A percentile compares a stretch with the other conserved stretches of the same genome.
Conservation (phyloP, 139 green algal genomes). For the Chlorokybus atmophyticus region DNA sequence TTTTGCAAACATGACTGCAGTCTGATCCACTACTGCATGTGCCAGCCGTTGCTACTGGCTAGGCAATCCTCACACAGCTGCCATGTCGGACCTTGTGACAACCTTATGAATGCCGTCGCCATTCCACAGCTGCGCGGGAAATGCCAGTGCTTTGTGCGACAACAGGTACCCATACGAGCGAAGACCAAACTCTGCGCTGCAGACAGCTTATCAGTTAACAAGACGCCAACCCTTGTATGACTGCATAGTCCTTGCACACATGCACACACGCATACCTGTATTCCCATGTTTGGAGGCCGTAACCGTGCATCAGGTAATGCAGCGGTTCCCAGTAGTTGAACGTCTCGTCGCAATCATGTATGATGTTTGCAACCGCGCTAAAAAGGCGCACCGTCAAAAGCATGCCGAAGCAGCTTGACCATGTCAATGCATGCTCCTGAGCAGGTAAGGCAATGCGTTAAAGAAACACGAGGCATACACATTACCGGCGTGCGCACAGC, state of each 20-base stretch:
- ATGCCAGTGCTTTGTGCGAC: slow-evolving; percentile 39
- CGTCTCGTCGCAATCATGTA: slow-evolving; percentile 81
- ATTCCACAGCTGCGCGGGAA: slow-evolving; percentile 23
- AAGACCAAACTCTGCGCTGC: slow-evolving; percentile 53
- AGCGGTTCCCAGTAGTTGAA: slow-evolving; percentile 88
- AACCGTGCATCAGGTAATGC: slow-evolving; percentile 62
- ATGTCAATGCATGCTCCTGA: too few species aligned
- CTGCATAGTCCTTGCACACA: slow-evolving; percentile 6
- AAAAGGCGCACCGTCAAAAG: slow-evolving; percentile 1
- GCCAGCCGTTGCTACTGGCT: too few species aligned
- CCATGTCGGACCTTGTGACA: too few species aligned
- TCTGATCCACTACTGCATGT: too few species aligned
- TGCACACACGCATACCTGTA: slow-evolving; percentile 59
- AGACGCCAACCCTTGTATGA: not conserved
- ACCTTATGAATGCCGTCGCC: slow-evolving; percentile 17
- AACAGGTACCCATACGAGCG: slow-evolving; percentile 70
- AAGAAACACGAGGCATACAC: too few species aligned
- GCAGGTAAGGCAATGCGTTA: too few species aligned
- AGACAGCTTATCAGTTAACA: not conserved
- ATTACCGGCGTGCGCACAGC: too few species aligned
- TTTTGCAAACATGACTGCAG: too few species aligned
- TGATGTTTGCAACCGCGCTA: slow-evolving; percentile 46
- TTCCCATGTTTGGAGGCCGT: slow-evolving; percentile 74
- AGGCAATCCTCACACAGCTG: too few species aligned
- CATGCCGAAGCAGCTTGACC: too few species aligned